Evolutionary conservation across 1,284 basidiomycete species (phyloP), one percentile per base, ranked within the genome.

Genomic region (Peniophora sp.): DNA sequence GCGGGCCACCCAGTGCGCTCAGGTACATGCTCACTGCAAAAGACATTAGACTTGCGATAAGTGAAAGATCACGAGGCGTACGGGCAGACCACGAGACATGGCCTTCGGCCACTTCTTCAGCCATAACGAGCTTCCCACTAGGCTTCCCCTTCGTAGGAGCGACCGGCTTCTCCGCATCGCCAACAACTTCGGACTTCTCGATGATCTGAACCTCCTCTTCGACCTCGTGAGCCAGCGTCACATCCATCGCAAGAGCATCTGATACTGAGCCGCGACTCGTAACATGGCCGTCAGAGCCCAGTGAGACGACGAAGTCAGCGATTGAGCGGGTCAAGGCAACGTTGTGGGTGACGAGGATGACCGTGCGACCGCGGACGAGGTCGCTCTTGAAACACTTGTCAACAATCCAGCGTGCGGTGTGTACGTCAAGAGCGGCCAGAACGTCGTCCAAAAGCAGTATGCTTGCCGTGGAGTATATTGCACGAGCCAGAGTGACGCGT

Each of bases 321-420:
- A 88, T 67, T 2, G 80, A 75, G 12, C 71, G 71, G 16, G 73
- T 71, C 61, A 87, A 75, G 3, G 77, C 75, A 32, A 85, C 70
- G 57, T 87, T 85, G 61, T 88, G 85, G 0, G 85, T 86, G 53
- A 89, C 84, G 3, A 92, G 69, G 20, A 92, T 65, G 38, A 91
- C 69, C 0, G 89, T 92, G 45, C 89, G 74, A 3, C 77, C 82
- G 39, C 72, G 69, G 34, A 92, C 67, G 5, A 92, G 69, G 54
- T 85, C 80, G 3, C 88, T 85, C 44, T 68, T 65, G 65, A 92
- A 78, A 57, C 87, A 85, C 49, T 89, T 78, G n/a, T 89, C 79
- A 10, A 91, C 79, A 52, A 92, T 83, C 78, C 79, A 89, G 56
- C 79, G 79, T 0, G 86, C 74, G 0, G 88, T 92, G 55, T 85